These are phyloP conservation scores for Rhododendron henanense DNA, from an alignment of 148 eudicot species.

Conservation along the genomic window DNA sequence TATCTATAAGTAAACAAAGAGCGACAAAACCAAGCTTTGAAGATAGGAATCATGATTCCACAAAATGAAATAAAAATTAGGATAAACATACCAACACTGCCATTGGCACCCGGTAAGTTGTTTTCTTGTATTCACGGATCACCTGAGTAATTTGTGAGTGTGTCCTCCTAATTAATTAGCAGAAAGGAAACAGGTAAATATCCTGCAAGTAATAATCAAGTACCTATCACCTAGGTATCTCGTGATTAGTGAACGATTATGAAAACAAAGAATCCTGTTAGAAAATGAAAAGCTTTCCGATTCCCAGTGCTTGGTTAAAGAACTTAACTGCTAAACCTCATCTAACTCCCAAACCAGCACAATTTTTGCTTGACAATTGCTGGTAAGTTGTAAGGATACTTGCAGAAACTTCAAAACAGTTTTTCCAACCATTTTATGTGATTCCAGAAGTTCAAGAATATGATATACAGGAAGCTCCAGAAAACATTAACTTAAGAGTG, in stretches of 20 bases:
- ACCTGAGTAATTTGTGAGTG: slow-evolving; percentile 92
- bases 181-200: slow-evolving; percentile 4
- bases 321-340: background rate
- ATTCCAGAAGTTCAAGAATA: background rate
- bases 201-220: slow-evolving; percentile 2
- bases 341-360: background rate
- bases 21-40: background rate
- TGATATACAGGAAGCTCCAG: background rate
- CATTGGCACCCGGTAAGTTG: slow-evolving; percentile 90
- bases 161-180: slow-evolving; percentile 62
- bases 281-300: background rate
- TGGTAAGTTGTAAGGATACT: background rate
- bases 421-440: background rate
- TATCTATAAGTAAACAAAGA: background rate
- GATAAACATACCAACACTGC: slow-evolving; percentile 69
- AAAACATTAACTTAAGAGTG: background rate
- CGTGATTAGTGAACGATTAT: background rate
- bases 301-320: background rate
- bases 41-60: background rate
- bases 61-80: background rate
- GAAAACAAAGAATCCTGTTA: background rate
- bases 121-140: slow-evolving; percentile 83
- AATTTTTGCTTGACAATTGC: background rate
- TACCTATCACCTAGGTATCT: background rate
- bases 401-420: background rate